Conservation (phyloP, 2,329 filamentous ascomycete species). For the Rhinocladiella similis region DNA sequence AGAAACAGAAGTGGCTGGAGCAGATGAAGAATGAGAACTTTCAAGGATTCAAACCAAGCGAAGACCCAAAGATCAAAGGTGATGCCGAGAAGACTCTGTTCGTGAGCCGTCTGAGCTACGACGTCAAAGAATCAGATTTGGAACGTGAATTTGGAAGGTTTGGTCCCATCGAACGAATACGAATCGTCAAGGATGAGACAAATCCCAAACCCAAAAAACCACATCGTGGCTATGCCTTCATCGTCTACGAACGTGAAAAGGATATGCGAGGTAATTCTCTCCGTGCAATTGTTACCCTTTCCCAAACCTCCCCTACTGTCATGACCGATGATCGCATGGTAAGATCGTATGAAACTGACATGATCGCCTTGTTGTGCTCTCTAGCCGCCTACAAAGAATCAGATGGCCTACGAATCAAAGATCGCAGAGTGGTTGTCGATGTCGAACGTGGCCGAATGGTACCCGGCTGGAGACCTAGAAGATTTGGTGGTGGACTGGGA, state of each 20-base stretch:
- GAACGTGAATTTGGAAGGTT: constrained; percentile 92
- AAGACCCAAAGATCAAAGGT: constrained; percentile 86
- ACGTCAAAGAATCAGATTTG: constrained; percentile 83
- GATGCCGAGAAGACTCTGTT: constrained; percentile 96
- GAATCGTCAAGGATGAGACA: constrained; percentile 78
- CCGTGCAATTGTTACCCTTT: constrained; percentile 33
- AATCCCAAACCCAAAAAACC: constrained; percentile 78
- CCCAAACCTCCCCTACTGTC: constrained; percentile 26
- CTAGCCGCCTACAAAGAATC: constrained; percentile 87
- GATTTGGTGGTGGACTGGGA: constrained; percentile 88
- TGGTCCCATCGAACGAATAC: constrained; percentile 91
- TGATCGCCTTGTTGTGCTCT: constrained; percentile 42
- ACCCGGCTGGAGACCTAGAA: constrained; percentile 86
- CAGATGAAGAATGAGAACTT: constrained; percentile 62
- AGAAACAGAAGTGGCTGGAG: constrained; percentile 72
- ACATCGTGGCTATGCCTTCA: constrained; percentile 90
- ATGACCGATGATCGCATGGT: constrained; percentile 13
- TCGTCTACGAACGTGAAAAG: constrained; percentile 94
- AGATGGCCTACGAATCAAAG: constrained; percentile 90
- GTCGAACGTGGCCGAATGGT: constrained; percentile 95
- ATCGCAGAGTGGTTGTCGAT: constrained; percentile 88
- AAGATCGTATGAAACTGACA: constrained; percentile 39
- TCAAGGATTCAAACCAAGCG: constrained; percentile 70
- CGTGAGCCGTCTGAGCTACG: constrained; percentile 85
- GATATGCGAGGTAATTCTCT: constrained; percentile 94